Conservation (phyloP, 176 grass and related monocot species). For the Carex parvula region DNA sequence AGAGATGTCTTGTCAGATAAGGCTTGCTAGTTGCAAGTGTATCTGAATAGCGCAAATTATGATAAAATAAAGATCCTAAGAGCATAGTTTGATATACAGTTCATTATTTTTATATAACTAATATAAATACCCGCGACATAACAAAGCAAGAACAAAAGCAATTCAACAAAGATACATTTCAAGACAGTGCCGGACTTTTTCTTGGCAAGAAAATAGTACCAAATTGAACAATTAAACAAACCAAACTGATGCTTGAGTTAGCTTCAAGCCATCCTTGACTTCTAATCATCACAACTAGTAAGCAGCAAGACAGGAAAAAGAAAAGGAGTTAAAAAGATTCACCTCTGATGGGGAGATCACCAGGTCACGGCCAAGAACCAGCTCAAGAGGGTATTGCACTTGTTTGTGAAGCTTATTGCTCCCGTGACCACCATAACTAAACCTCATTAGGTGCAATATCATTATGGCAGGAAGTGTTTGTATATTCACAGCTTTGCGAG, state of each 20-base stretch:
- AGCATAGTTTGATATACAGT: neutral
- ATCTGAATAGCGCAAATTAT: neutral
- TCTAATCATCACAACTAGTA: neutral
- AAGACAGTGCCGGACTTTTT: neutral
- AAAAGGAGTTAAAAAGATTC: neutral
- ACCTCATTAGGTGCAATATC: conserved; percentile 95
- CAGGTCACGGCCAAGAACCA: conserved; percentile 64
- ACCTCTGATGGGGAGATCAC: conserved; percentile 46
- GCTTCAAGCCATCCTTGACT: neutral
- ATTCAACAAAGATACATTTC: neutral
- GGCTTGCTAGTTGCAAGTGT: neutral
- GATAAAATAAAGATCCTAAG: neutral
- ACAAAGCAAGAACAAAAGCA: neutral
- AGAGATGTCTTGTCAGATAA: conserved; percentile 7
- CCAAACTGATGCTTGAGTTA: neutral
- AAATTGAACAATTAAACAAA: neutral
- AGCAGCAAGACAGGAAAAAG: neutral
- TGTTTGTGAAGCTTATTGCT: conserved; percentile 74
- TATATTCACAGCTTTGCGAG: conserved; percentile 76
- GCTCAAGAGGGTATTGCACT: conserved; percentile 55
- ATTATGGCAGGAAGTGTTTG: conserved; percentile 67
- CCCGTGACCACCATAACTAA: conserved; percentile 73
- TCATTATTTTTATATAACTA: neutral
- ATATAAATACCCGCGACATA: neutral
- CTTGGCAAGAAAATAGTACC: too few relatives aligned